A percentile compares a stretch with the other conserved stretches of the same genome.
phyloP scores from a whole-genome alignment of 2,329 filamentous ascomycete genomes.

The Tympanopsis confertula region DNA sequence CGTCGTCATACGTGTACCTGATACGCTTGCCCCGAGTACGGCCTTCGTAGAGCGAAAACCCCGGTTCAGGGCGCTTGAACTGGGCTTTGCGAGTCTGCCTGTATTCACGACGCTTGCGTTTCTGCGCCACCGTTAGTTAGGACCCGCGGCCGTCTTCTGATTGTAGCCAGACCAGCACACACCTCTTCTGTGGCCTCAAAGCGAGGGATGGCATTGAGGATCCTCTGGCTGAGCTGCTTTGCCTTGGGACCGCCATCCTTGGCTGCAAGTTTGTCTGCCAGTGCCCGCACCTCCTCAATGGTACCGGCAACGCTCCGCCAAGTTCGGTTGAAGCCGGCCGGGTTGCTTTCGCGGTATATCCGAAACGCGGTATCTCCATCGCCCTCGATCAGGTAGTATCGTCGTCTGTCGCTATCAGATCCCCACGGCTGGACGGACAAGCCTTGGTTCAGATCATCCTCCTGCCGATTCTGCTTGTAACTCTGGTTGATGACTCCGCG shows the following conservation, averaged over 20 bases:
- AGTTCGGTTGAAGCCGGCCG: constrained; percentile 59
- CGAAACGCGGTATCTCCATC: constrained; percentile 88
- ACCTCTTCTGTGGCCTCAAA: constrained; percentile 92
- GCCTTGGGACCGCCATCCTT: constrained; percentile 74
- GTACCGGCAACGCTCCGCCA: constrained; percentile 90
- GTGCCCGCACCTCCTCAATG: constrained; percentile 70
- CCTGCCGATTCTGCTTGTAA: constrained; percentile 79
- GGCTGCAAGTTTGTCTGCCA: constrained; percentile 66
- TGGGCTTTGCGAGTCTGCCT: constrained; percentile 73
- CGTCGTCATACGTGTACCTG: constrained; percentile 91
- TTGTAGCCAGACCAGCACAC: constrained; percentile 15
- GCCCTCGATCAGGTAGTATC: constrained; percentile 89
- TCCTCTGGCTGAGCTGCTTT: constrained; percentile 65
- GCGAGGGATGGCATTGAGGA: constrained; percentile 68
- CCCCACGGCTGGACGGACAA: constrained; percentile 87
- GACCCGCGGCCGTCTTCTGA: background rate
- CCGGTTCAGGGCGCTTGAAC: constrained; percentile 76
- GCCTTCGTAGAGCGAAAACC: constrained; percentile 89
- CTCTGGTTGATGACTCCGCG: constrained; percentile 72
- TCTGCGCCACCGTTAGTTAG: constrained; percentile 36
- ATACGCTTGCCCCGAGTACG: constrained; percentile 91
- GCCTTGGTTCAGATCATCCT: constrained; percentile 68
- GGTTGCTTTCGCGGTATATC: constrained; percentile 86
- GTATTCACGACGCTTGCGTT: constrained; percentile 87
- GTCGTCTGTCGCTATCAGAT: constrained; percentile 75